Percentiles rank a stretch among this genome's conserved stretches.
Evolutionary conservation across 108 stramenopile genomes (phyloP).

Genomic region (Skeletonema grethae): DNA sequence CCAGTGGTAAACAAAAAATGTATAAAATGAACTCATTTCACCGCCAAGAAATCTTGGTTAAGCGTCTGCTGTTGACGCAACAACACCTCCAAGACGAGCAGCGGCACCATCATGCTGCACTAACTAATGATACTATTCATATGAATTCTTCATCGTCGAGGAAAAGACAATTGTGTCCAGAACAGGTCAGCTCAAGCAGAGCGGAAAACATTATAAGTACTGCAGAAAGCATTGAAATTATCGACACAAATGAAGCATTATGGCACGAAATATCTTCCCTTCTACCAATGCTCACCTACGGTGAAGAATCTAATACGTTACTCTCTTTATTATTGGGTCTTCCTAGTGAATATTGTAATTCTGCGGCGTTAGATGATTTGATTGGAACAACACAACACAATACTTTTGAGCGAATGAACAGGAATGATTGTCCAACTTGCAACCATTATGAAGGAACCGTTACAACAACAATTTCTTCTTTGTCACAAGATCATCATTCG

Average conservation of each 20-base stretch:
- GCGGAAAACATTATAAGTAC: not conserved
- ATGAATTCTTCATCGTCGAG: slow-evolving; percentile 2
- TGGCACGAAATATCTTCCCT: slow-evolving; percentile 32
- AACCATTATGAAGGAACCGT: not conserved
- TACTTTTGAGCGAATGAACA: not conserved
- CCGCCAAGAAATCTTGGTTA: slow-evolving; percentile 27
- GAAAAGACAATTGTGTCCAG: slow-evolving; percentile 9
- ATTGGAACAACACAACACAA: not conserved
- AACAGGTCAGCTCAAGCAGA: not conserved
- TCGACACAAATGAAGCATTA: slow-evolving; percentile 6
- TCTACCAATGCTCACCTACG: slow-evolving; percentile 33
- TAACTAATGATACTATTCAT: not conserved
- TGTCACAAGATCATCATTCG: not conserved
- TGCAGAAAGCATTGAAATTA: not conserved
- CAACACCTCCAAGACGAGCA: not conserved
- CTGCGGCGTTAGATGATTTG: not conserved
- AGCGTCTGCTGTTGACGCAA: slow-evolving; percentile 7
- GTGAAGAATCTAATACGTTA: slow-evolving; percentile 35
- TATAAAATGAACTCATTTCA: slow-evolving; percentile 14
- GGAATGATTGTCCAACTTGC: not conserved
- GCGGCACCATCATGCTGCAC: not conserved
- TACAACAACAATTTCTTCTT: not conserved
- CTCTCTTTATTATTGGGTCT: slow-evolving; percentile 13
- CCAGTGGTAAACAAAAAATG: not conserved
- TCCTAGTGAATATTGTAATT: not conserved